phyloP scores from a whole-genome alignment of 1,284 basidiomycete genomes.

The Ceratobasidium sp. region DNA sequence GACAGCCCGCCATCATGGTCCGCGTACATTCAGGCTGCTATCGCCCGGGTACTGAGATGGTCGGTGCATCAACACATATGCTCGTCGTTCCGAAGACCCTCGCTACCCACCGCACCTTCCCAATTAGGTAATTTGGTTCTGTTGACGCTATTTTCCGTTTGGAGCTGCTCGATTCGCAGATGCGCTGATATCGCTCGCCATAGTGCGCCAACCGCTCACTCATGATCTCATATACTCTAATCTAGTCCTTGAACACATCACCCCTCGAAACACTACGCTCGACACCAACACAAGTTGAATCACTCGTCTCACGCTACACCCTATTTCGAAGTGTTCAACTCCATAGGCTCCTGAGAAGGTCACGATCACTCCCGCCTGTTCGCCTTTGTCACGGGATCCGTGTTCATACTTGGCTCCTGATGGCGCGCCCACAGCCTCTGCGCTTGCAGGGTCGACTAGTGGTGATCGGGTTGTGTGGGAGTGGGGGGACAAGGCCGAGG shows the following conservation, averaged over 20 bases:
- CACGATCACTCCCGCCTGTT: background rate
- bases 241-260: background rate
- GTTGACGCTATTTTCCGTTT: background rate
- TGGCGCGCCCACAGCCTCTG: background rate
- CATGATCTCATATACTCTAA: background rate
- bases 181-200: conserved; percentile 6
- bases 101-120: background rate
- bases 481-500: background rate
- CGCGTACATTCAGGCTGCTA: conserved; percentile 1
- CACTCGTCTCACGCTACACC: background rate
- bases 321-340: background rate
- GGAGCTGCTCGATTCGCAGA: conserved; percentile 22
- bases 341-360: background rate
- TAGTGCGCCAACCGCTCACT: conserved; percentile 4
- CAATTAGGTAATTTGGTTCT: conserved; percentile 9
- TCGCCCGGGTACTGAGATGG: conserved; percentile 21
- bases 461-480: background rate
- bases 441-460: background rate
- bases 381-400: background rate
- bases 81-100: background rate
- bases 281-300: background rate
- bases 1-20: background rate
- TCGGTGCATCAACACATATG: background rate
- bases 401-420: background rate
- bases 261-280: background rate